Evolutionary conservation across 192 early-diverging fungal genomes (phyloP).

Genomic region (Dissophora ornata): DNA sequence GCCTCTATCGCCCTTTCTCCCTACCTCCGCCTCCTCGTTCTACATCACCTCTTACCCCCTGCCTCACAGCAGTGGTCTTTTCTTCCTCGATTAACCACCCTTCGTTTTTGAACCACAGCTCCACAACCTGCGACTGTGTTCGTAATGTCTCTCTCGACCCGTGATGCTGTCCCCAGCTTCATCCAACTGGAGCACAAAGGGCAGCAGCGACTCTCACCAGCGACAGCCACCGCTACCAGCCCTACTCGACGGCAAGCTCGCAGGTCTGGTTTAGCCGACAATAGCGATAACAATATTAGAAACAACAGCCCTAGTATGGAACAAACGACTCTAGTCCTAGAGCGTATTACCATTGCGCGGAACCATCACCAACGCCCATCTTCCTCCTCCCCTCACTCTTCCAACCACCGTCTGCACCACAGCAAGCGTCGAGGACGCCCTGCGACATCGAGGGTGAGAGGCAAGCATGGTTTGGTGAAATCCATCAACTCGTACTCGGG

Average conservation of each 20-base stretch:
- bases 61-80: no score
- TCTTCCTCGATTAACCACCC: no score
- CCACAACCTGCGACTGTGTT: no score
- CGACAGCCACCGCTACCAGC: neutral
- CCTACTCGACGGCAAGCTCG: no score
- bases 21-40: neutral
- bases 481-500: neutral
- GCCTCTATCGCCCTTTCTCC: neutral
- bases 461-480: slow-evolving; percentile 27
- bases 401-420: neutral
- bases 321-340: slow-evolving; percentile 16
- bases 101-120: no score
- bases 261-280: no score
- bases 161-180: slow-evolving; percentile 35
- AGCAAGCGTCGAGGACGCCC: slow-evolving; percentile 20
- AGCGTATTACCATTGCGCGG: slow-evolving; percentile 12
- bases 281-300: neutral
- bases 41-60: neutral
- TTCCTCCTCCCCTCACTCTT: neutral
- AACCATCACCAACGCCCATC: neutral
- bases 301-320: neutral
- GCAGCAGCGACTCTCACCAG: neutral
- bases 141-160: slow-evolving; percentile 14
- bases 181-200: slow-evolving; percentile 24
- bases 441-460: slow-evolving; percentile 21